Conservation (phyloP, 495 filamentous ascomycete species). For the Immersiella caudata region DNA sequence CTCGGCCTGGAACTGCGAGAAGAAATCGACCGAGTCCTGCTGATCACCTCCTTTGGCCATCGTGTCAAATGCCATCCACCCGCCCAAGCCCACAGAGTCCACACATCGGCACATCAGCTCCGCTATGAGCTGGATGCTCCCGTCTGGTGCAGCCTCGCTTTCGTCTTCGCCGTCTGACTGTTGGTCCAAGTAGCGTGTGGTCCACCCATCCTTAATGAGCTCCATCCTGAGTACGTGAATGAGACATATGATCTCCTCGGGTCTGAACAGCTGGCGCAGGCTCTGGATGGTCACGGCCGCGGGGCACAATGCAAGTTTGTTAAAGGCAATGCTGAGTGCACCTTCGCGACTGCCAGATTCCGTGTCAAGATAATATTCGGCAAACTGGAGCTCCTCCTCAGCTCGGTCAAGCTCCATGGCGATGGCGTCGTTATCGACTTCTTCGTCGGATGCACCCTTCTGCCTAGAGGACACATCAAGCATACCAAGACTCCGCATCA, state of each 20-base stretch:
- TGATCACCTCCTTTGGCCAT: conserved; percentile 44
- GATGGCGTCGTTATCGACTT: conserved; percentile 44
- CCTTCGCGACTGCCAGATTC: conserved; percentile 40
- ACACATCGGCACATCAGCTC: conserved; percentile 74
- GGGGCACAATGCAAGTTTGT: conserved; percentile 68
- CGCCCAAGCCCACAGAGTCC: conserved; percentile 80
- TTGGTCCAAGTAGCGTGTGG: conserved; percentile 63
- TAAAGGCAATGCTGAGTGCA: conserved; percentile 56
- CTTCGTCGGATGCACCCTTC: conserved; percentile 28
- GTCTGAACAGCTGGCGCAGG: conserved; percentile 66
- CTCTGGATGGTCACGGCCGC: conserved; percentile 56
- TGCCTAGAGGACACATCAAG: conserved; percentile 43
- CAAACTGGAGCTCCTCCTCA: conserved; percentile 53
- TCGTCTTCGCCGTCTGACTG: conserved; percentile 53
- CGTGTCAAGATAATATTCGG: conserved; percentile 51
- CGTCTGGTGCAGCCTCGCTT: conserved; percentile 56
- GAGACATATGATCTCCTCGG: conserved; percentile 69
- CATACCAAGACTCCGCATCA: conserved; percentile 56
- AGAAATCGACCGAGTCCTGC: conserved; percentile 60
- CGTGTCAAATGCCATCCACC: conserved; percentile 71
- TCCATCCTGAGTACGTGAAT: conserved; percentile 73
- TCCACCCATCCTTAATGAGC: conserved; percentile 68
- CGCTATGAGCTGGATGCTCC: conserved; percentile 60
- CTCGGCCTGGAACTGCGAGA: conserved; percentile 70
- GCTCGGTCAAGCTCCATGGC: conserved; percentile 51